Evolutionary conservation across 2,329 filamentous ascomycete species (phyloP).

Genomic region (Colletotrichum sp.): DNA sequence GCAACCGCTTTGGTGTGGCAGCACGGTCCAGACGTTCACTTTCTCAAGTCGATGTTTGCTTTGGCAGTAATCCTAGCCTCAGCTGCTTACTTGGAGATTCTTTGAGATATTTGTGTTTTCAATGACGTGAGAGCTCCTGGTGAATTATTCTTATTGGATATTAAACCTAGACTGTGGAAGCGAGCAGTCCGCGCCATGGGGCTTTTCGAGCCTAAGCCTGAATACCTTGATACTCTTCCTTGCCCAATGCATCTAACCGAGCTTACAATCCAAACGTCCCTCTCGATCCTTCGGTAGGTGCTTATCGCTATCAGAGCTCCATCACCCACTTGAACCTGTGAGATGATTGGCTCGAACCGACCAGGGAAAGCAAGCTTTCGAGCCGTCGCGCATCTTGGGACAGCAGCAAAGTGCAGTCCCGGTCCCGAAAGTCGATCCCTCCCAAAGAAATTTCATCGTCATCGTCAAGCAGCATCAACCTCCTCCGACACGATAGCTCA

Average conservation of each 20-base stretch:
- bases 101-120: neutral
- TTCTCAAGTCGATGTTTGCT: neutral
- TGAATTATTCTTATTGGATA: neutral
- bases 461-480: slow-evolving; percentile 6
- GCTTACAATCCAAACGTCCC: neutral
- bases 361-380: slow-evolving; percentile 17
- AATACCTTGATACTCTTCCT: neutral
- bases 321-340: neutral
- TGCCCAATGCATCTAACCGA: slow-evolving; percentile 5
- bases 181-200: neutral
- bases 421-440: neutral
- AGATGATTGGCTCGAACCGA: slow-evolving; percentile 3
- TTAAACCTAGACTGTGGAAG: neutral
- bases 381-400: neutral
- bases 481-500: neutral
- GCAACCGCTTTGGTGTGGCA: neutral
- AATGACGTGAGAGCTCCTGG: neutral
- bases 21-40: slow-evolving; percentile 28
- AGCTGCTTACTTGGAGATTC: neutral
- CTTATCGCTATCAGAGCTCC: slow-evolving; percentile 17
- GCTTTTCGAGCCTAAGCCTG: neutral
- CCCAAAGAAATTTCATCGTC: slow-evolving; percentile 25
- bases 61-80: neutral
- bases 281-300: neutral
- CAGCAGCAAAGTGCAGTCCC: neutral